These are phyloP conservation scores for Turnera subulata DNA, from an alignment of 345 rosid species.

Conservation along the genomic window DNA sequence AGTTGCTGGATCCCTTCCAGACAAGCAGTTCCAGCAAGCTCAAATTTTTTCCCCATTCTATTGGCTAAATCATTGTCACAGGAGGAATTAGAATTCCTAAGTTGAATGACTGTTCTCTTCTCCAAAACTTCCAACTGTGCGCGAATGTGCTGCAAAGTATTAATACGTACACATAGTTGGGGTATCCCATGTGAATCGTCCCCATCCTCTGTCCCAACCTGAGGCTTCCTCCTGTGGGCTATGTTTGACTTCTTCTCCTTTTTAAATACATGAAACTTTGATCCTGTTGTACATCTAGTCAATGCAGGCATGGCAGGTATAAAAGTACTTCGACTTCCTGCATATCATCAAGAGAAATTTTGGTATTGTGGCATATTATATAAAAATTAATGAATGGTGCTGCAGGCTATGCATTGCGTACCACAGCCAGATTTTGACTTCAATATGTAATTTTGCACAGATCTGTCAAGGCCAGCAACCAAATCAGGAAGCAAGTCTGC, in stretches of 20 bases:
- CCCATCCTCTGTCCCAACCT: conserved; percentile 41
- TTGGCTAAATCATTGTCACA: conserved; percentile 66
- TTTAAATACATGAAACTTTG: conserved; percentile 67
- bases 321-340: conserved; percentile 65
- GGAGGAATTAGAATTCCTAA: conserved; percentile 78
- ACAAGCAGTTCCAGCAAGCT: conserved; percentile 75
- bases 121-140: conserved; percentile 68
- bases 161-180: conserved; percentile 78
- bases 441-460: conserved; percentile 32
- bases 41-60: conserved; percentile 67
- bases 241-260: conserved; percentile 59
- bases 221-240: conserved; percentile 54
- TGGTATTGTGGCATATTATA: neutral
- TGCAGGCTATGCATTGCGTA: conserved; percentile 23
- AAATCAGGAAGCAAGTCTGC: conserved; percentile 77
- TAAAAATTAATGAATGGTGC: neutral
- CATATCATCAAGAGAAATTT: conserved; percentile 9
- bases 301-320: conserved; percentile 74
- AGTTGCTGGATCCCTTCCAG: conserved; percentile 85
- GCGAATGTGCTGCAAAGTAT: conserved; percentile 71
- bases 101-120: conserved; percentile 69
- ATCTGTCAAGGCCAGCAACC: conserved; percentile 77
- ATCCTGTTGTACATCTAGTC: conserved; percentile 72
- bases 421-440: conserved; percentile 96
- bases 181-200: conserved; percentile 53